These are phyloP conservation scores for Zasmidium angulare DNA, from an alignment of 2,329 filamentous ascomycete genomes.

Conservation along the genomic window DNA sequence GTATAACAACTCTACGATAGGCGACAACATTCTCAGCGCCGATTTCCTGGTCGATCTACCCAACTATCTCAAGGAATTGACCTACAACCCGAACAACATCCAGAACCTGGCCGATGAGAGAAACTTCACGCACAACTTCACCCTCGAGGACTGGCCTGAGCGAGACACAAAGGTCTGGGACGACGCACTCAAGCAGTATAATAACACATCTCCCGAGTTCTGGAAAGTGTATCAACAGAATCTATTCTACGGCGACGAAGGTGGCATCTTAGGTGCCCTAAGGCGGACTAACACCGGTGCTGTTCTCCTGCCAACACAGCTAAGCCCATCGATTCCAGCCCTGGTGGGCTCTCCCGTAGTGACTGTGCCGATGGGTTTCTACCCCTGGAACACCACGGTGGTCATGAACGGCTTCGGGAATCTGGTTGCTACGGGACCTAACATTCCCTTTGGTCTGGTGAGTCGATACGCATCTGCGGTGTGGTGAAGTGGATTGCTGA, in stretches of 20 bases:
- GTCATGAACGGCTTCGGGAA: conserved; percentile 47
- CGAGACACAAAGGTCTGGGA: conserved; percentile 62
- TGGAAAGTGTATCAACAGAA: conserved; percentile 57
- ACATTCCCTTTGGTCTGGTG: conserved; percentile 59
- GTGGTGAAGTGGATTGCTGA: background rate
- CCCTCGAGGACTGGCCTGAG: conserved; percentile 58
- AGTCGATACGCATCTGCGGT: background rate
- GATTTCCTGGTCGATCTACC: conserved; percentile 62
- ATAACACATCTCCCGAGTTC: conserved; percentile 58
- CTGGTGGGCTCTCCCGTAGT: conserved; percentile 61
- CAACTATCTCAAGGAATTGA: conserved; percentile 58
- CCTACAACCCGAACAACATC: conserved; percentile 59
- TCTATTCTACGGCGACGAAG: conserved; percentile 56
- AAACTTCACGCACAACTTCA: conserved; percentile 56
- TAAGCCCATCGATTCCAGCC: conserved; percentile 51
- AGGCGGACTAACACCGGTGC: conserved; percentile 59
- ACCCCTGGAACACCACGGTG: conserved; percentile 51
- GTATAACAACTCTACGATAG: conserved; percentile 42
- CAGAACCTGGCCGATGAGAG: conserved; percentile 52
- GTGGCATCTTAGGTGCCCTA: conserved; percentile 62
- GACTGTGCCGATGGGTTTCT: conserved; percentile 62
- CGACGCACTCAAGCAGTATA: conserved; percentile 50
- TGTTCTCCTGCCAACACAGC: conserved; percentile 58
- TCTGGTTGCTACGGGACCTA: conserved; percentile 56
- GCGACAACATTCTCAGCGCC: conserved; percentile 51